Base-by-base conservation (phyloP, 1,284 basidiomycete genomes). In the Heterobasidion irregulare region DNA sequence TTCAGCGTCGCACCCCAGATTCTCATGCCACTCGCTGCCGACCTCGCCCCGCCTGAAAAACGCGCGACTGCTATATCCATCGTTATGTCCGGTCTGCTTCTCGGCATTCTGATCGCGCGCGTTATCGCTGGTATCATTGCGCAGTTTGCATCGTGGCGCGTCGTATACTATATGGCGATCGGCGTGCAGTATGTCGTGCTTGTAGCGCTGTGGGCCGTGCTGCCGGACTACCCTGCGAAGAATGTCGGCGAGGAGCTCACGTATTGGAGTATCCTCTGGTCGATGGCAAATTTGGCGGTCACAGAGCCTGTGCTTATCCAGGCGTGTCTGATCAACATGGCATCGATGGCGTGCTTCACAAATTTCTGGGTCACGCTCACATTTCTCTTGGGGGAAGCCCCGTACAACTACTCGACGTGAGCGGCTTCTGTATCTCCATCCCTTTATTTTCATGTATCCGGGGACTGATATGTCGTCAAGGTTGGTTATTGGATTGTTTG, bases 401-500 rank as follows among this genome's bases (percentile, higher is more conserved):
- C 77, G 1, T 82, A 80, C 62, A 56, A 75, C 63, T 79, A 72
- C 58, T 53, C 53, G n/a, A 53, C 53, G 53, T 53, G 36, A 18
- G 53, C 34, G 26, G 26, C 33, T 50, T 13, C 45, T 13, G 2
- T n/a, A n/a, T 47, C n/a, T 4, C 10, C n/a, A 18, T 35, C 26
- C 10, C 8, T 13, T 13, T 16, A 26, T 45, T 6, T 9, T 6
- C 19, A 8, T 43, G 9, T n/a, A 44, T n/a, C 36, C 6, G 19
- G 15, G 9, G 12, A 32, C 36, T n/a, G 18, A 26, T 38, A 6
- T 26, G n/a, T 13, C 18, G 16, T 15, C n/a, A 36, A 77, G 74
- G 0, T 63, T 82, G 36, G 65, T 72, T 9, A 82, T 80, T 51
- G 80, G 80, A n/a, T 68, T 83, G 2, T 80, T 83, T 60, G 80